Evolutionary conservation across 2,329 filamentous ascomycete species (phyloP).

Genomic region (Cryphonectria nitschkei): DNA sequence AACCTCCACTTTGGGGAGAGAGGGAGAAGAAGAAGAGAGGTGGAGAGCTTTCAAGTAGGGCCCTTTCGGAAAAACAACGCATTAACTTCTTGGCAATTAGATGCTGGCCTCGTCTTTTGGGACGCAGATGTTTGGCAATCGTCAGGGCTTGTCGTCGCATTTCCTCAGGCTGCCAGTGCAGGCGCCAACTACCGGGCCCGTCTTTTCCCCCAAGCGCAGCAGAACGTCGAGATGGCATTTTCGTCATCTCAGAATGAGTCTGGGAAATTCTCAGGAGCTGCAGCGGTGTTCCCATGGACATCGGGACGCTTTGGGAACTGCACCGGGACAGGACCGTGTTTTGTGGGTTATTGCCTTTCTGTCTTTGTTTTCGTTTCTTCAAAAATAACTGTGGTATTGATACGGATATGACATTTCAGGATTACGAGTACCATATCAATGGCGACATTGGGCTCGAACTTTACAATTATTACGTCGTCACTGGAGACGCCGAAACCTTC

Average conservation of each 20-base stretch:
- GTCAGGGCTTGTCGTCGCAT: conserved; percentile 20
- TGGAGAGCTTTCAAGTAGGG: neutral
- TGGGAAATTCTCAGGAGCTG: conserved; percentile 16
- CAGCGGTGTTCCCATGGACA: conserved; percentile 27
- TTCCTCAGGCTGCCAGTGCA: conserved; percentile 22
- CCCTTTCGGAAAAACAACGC: neutral
- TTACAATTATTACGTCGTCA: conserved; percentile 26
- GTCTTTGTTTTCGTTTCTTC: neutral
- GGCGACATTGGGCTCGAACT: conserved; percentile 26
- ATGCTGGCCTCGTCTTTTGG: conserved; percentile 26
- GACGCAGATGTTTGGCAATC: conserved; percentile 28
- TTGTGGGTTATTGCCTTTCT: neutral
- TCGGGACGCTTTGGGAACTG: conserved; percentile 26
- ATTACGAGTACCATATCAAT: conserved; percentile 29
- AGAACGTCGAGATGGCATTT: conserved; percentile 24
- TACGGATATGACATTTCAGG: neutral
- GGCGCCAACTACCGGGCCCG: conserved; percentile 20
- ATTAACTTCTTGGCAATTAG: neutral
- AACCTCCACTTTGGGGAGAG: no score
- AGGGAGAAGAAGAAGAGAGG: no score
- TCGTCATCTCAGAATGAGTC: conserved; percentile 54
- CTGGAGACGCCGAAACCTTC: conserved; percentile 19
- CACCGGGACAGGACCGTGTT: conserved; percentile 6
- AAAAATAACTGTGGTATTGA: neutral
- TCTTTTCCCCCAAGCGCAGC: conserved; percentile 23